These are phyloP conservation scores for Geranium rotundifolium DNA, from an alignment of 345 rosid genomes.

Conservation along the genomic window DNA sequence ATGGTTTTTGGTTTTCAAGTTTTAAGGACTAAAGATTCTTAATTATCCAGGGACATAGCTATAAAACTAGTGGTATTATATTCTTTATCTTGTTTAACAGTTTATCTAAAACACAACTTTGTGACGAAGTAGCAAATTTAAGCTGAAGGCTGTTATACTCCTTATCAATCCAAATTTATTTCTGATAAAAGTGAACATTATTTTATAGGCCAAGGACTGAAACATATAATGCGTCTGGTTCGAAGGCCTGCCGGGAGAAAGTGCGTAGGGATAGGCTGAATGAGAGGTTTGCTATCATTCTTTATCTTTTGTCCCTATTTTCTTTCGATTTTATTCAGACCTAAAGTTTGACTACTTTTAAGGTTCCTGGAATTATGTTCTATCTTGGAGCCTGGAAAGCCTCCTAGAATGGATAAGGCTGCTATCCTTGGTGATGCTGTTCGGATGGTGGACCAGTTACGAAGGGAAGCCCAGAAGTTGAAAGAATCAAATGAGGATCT, in stretches of 20 bases:
- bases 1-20: too few relatives aligned
- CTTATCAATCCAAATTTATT: neutral
- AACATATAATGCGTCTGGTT: slow-evolving; percentile 14
- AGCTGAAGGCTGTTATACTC: neutral
- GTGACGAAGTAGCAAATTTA: too few relatives aligned
- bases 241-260: slow-evolving; percentile 49
- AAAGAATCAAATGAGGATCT: slow-evolving; percentile 32
- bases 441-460: slow-evolving; percentile 30
- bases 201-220: slow-evolving; percentile 14
- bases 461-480: slow-evolving; percentile 32
- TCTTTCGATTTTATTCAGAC: neutral
- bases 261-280: slow-evolving; percentile 40
- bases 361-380: slow-evolving; percentile 38
- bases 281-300: slow-evolving; percentile 25
- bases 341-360: neutral
- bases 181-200: neutral
- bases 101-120: too few relatives aligned
- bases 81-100: too few relatives aligned
- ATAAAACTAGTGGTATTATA: too few relatives aligned
- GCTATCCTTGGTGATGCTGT: slow-evolving; percentile 33
- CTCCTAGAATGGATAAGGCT: slow-evolving; percentile 39
- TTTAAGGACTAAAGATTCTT: too few relatives aligned
- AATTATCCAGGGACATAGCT: too few relatives aligned
- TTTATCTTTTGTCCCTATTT: slow-evolving; percentile 1
- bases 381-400: slow-evolving; percentile 34